A percentile compares a stretch with the other conserved stretches of the same genome.
Conservation (phyloP, 139 green algal genomes). For the Chlamydomonas eustigma region DNA sequence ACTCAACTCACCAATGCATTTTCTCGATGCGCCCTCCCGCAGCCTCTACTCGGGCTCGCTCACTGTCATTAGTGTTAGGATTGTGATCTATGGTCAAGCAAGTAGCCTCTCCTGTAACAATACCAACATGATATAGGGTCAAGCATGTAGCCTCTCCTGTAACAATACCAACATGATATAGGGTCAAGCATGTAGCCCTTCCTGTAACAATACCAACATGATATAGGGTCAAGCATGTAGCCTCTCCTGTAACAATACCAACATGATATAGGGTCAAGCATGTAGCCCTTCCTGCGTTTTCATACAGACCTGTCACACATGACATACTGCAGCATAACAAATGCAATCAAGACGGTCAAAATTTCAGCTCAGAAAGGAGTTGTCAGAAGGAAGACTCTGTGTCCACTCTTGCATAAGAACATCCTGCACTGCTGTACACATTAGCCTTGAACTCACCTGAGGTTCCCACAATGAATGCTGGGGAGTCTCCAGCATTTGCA, state of each 20-base stretch:
- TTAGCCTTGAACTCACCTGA: conserved; percentile 4
- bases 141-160: not conserved
- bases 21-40: conserved; percentile 7
- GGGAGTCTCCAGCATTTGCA: conserved; percentile 11
- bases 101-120: not conserved
- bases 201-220: not conserved
- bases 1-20: conserved; percentile 4
- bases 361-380: too few relatives aligned
- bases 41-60: not conserved
- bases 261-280: too few relatives aligned
- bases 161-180: too few relatives aligned
- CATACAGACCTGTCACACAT: too few relatives aligned
- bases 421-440: too few relatives aligned
- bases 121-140: too few relatives aligned
- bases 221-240: too few relatives aligned
- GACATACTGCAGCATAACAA: too few relatives aligned
- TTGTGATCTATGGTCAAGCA: conserved; percentile 4
- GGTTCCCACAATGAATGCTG: conserved; percentile 8
- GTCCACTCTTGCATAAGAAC: not conserved
- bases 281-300: too few relatives aligned
- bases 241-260: too few relatives aligned
- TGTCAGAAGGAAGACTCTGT: too few relatives aligned
- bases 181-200: not conserved
- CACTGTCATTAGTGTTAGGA: not conserved
- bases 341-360: too few relatives aligned